Evolutionary conservation across 768 basidiomycete genomes (phyloP), one percentile per base, ranked within the genome.

Genomic region (Kwoniella shandongensis): DNA sequence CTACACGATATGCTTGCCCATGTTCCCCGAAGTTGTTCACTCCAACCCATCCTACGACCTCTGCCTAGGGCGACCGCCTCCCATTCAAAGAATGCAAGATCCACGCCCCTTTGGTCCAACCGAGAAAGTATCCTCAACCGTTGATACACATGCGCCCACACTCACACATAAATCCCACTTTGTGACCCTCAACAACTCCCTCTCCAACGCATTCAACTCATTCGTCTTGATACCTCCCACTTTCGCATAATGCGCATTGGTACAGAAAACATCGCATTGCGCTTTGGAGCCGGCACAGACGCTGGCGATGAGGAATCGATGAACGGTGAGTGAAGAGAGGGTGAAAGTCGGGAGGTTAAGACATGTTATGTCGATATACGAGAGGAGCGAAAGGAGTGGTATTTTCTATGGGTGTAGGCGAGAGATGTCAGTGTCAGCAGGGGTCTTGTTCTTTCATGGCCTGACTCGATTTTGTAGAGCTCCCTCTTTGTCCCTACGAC

Each of bases 241-340:
- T 78, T 87, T 88, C 64, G 96, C 91, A 79, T 98, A 98, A 72
- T 93, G 85, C 54, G 83, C 84, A 76, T 98, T 98, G 45, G 89
- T 91, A 79, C 89, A 94, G 77, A 98, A 98, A 18, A 86, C 84
- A 79, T 99, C 96, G 77, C 89, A 93, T 42, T 97, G 85, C 0
- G 91, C 91, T 78, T 99, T 98, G 80, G 86, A 88, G 61, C 90
- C 88, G 57, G 92, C 90, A 27, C 89, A 85, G 76, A 97, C 87
- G 66, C 91, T 85, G 42, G 94, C 83, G 79, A 98, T 97, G 73
- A 97, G 82, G 79, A 99, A 98, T 58, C 96, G 91, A 79, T 99
- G 96, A 71, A 91, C 91, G 22, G 94, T 98, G 70, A 98, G 85
- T 35, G 92, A 94, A 35, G 91, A 90, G 63, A 99, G 83, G 46